Conservation (phyloP, 2,329 filamentous ascomycete species). For the Bipolaris victoriae region DNA sequence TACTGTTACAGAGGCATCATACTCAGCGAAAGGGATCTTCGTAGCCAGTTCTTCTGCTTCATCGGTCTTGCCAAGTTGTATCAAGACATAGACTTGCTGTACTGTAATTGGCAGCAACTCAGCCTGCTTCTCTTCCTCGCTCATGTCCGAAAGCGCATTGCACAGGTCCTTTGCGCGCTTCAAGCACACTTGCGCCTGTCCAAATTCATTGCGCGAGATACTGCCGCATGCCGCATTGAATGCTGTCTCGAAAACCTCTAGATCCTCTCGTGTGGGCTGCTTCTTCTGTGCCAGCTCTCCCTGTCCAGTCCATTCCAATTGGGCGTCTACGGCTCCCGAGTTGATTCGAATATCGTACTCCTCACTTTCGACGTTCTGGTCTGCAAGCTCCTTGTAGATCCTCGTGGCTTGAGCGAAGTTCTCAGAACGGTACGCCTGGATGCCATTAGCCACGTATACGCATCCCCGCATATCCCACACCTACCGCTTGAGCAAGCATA, state of each 20-base stretch:
- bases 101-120: slow-evolving; percentile 78
- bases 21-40: slow-evolving; percentile 68
- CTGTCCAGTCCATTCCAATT: slow-evolving; percentile 71
- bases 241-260: slow-evolving; percentile 79
- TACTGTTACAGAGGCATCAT: slow-evolving; percentile 37
- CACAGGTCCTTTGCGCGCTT: slow-evolving; percentile 75
- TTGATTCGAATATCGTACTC: slow-evolving; percentile 81
- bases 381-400: slow-evolving; percentile 67
- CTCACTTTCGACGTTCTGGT: slow-evolving; percentile 62
- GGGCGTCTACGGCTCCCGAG: slow-evolving; percentile 71
- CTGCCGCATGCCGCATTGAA: slow-evolving; percentile 80
- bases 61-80: slow-evolving; percentile 67
- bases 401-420: slow-evolving; percentile 70
- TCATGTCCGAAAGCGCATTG: slow-evolving; percentile 73
- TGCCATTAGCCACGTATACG: slow-evolving; percentile 21
- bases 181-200: slow-evolving; percentile 68
- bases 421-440: slow-evolving; percentile 73
- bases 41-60: slow-evolving; percentile 70
- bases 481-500: slow-evolving; percentile 66
- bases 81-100: slow-evolving; percentile 76
- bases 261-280: slow-evolving; percentile 64
- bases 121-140: slow-evolving; percentile 73
- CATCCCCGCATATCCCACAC: slow-evolving; percentile 18
- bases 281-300: slow-evolving; percentile 60
- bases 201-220: slow-evolving; percentile 72